phyloP scores from a whole-genome alignment of 2,329 filamentous ascomycete species.

The Aspergillus sp. region DNA sequence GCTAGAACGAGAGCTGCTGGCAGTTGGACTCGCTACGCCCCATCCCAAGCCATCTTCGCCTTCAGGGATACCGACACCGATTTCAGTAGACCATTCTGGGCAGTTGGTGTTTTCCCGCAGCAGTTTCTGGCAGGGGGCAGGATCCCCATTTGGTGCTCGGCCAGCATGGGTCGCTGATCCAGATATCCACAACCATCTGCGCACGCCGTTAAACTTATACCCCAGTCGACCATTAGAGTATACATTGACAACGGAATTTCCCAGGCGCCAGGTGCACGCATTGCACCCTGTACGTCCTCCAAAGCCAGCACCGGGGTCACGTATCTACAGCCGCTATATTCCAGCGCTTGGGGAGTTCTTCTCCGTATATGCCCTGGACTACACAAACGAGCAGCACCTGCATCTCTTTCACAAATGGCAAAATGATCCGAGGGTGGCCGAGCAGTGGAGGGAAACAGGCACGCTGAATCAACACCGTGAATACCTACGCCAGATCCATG shows the following conservation, averaged over 20 bases:
- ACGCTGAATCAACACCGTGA: slow-evolving; percentile 70
- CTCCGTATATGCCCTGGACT: slow-evolving; percentile 72
- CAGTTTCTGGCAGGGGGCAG: slow-evolving; percentile 69
- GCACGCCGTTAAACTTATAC: too few species aligned
- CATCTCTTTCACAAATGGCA: slow-evolving; percentile 75
- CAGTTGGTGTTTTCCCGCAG: slow-evolving; percentile 52
- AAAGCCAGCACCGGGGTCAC: slow-evolving; percentile 68
- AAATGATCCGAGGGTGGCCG: slow-evolving; percentile 76
- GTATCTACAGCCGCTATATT: slow-evolving; percentile 75
- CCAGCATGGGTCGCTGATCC: slow-evolving; percentile 59
- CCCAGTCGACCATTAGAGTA: slow-evolving; percentile 25
- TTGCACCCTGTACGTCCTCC: slow-evolving; percentile 70
- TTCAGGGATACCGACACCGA: slow-evolving; percentile 35
- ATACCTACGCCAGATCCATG: slow-evolving; percentile 67
- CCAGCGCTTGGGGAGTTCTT: slow-evolving; percentile 74
- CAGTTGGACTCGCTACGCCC: slow-evolving; percentile 44
- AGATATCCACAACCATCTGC: slow-evolving; percentile 22
- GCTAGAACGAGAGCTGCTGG: slow-evolving; percentile 30
- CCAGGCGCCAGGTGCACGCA: slow-evolving; percentile 53
- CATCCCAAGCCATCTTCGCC: slow-evolving; percentile 44
- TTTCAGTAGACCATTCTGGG: slow-evolving; percentile 33
- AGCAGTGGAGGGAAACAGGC: slow-evolving; percentile 77
- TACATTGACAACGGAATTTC: slow-evolving; percentile 49
- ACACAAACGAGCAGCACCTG: slow-evolving; percentile 62
- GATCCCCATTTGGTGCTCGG: slow-evolving; percentile 64